Percentiles rank a stretch among this genome's conserved stretches.
phyloP scores from a whole-genome alignment of 2,329 filamentous ascomycete species.

The Aspergillus fumigatus region DNA sequence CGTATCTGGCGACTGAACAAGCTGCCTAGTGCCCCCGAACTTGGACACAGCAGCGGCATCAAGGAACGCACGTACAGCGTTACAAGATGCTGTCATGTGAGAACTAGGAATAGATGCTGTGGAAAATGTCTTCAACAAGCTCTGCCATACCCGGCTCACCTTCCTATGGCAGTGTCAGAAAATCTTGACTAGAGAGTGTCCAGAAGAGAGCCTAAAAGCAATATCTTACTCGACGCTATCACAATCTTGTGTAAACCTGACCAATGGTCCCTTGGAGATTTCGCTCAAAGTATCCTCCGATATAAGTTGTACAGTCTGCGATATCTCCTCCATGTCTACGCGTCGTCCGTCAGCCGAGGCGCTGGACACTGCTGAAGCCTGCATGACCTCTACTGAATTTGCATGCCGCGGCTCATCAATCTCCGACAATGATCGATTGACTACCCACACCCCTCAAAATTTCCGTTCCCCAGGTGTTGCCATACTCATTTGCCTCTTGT shows the following conservation, averaged over 20 bases:
- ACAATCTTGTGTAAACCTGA: constrained; percentile 28
- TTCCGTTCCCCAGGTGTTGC: constrained; percentile 25
- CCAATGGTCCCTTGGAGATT: constrained; percentile 34
- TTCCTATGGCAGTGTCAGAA: constrained; percentile 21
- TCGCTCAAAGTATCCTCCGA: constrained; percentile 29
- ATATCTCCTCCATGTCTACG: constrained; percentile 28
- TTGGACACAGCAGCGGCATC: constrained; percentile 33
- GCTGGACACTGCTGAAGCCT: constrained; percentile 9
- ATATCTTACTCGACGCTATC: constrained; percentile 30
- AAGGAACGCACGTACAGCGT: constrained; percentile 42
- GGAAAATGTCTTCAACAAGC: constrained; percentile 39
- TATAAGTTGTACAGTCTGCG: constrained; percentile 31
- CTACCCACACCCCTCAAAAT: background rate
- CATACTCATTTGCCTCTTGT: constrained; percentile 21
- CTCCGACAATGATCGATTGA: background rate
- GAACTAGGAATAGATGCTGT: constrained; percentile 32
- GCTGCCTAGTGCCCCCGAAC: constrained; percentile 24
- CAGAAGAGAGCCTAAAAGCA: background rate
- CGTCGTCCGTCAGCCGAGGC: constrained; percentile 9
- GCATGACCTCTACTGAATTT: constrained; percentile 12
- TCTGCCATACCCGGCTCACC: constrained; percentile 34
- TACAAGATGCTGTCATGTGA: constrained; percentile 42
- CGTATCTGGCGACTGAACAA: constrained; percentile 30
- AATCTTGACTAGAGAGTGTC: background rate
- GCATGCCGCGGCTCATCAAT: background rate